Percentiles rank a stretch among this genome's conserved stretches.
phyloP scores from a whole-genome alignment of 208 protist genomes.

The Wallacemonas sp. region DNA sequence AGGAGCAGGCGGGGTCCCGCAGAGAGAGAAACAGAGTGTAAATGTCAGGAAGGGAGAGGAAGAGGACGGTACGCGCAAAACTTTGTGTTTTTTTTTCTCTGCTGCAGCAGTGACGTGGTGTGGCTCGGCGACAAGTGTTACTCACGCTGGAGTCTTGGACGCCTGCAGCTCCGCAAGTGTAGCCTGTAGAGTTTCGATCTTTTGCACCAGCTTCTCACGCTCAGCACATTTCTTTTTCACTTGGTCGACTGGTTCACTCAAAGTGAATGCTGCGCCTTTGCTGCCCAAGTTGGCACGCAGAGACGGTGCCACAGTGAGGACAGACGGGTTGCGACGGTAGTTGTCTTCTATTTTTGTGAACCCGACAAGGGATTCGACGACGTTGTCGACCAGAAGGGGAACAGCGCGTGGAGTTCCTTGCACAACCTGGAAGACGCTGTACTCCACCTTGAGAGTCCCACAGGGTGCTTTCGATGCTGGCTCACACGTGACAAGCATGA shows the following conservation, averaged over 20 bases:
- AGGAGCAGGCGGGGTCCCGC: no score
- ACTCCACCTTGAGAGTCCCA: conserved; percentile 42
- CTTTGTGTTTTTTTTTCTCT: no score
- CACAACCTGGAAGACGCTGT: conserved; percentile 33
- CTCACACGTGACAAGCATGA: conserved; percentile 45
- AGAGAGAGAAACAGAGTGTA: no score
- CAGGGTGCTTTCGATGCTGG: background rate
- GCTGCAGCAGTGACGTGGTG: no score
- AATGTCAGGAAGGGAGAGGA: no score
- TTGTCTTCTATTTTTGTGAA: conserved; percentile 50
- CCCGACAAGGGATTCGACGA: conserved; percentile 51
- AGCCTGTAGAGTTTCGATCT: conserved; percentile 20
- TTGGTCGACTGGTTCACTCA: conserved; percentile 17
- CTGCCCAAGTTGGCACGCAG: background rate
- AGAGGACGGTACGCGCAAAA: no score
- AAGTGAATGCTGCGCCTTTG: conserved; percentile 4
- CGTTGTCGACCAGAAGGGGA: conserved; percentile 58
- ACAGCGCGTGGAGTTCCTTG: conserved; percentile 7
- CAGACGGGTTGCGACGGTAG: conserved; percentile 27
- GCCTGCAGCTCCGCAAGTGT: background rate
- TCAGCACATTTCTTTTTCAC: conserved; percentile 22
- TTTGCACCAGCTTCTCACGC: conserved; percentile 23
- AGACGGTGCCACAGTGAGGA: background rate
- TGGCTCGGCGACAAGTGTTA: no score
- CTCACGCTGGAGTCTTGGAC: background rate